Evolutionary conservation across 1,284 basidiomycete species (phyloP), one percentile per base, ranked within the genome.

Genomic region (Rhodotorula sp.): DNA sequence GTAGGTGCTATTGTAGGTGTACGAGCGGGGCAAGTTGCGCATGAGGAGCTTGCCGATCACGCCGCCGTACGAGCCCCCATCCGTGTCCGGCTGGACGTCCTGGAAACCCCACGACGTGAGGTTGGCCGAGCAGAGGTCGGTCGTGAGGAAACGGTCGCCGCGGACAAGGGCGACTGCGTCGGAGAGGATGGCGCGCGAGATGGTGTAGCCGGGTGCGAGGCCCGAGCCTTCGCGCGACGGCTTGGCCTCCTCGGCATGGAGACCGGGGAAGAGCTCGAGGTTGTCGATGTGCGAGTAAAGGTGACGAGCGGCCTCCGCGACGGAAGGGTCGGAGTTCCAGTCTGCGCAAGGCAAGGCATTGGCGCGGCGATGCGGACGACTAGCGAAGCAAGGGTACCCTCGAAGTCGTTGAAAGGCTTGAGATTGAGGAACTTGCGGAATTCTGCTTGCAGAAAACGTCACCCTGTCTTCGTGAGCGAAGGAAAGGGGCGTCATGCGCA

Each of bases 121-220:
- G 78, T 91, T 91, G 80, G 84, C 86, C 2, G 90, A 81, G 0
- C 90, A 92, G 78, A 86, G 89, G 78, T 94, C 91, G 49, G 88
- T 83, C 0, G 90, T 92, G 81, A 87, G 90, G 67, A 59, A 67
- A 9, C 74, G 77, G 68, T 62, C 78, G 69, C 61, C 87, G 34
- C 91, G 88, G 57, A 89, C 90, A 60, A 93, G 85, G 13, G 90
- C 88, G 17, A 30, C 57, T 30, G 54, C 91, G 77, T 94, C 91
- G 75, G 88, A 87, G 48, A 94, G 86, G 76, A 94, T 94, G 24
- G 90, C 92, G 48, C 91, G 86, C 76, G 89, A 89, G 77, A 91
- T 87, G 11, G 92, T 94, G 60, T 70, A 68, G 10, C 68, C 67
- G 24, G 62, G 58, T 17, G 64, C 65, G 34, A 76, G 64, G 68